Evolutionary conservation across 2,329 filamentous ascomycete species (phyloP), one percentile per base, ranked within the genome.

Genomic region (Fusarium xyrophilum): DNA sequence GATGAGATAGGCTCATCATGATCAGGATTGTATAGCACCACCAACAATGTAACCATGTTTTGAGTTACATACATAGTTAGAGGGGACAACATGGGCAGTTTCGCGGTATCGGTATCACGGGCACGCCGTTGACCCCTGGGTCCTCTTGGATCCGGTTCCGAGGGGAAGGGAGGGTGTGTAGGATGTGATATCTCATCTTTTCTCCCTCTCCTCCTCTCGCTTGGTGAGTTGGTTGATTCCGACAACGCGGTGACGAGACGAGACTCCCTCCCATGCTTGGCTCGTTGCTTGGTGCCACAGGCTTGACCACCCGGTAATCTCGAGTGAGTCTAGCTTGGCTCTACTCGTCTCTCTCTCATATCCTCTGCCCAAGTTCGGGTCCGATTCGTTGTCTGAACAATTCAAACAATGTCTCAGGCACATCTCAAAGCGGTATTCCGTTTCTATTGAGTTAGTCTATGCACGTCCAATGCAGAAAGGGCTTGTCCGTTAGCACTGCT

Each of bases 171-270:
- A 42, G 40, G 60, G 39, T 54, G 40, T 48, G 28, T 48, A 17
- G n/a, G 15, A 52, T 52, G 35, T 52, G 48, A 42, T 48, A 21
- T 35, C 55, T 57, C 59, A 60, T 53, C 27, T 60, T 53, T 56
- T 33, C 60, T 42, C 50, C n/a, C n/a, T 43, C 59, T 25, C 28
- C 62, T 62, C 56, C 30, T 33, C 35, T 65, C 53, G 48, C 65
- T 56, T 67, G 64, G 53, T 58, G 46, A 35, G 17, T 48, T 35
- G 30, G 30, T 15, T 48, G 55, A 46, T 69, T 59, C 66, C 66
- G 66, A 63, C 60, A 52, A 63, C 27, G 53, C 44, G 66, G 66
- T 69, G 66, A 69, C 65, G 65, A 68, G 65, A 66, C 56, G 66
- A 69, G 63, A 58, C 35, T 59, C 60, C 66, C 35, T 59, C 60